These are phyloP conservation scores for Diaporthe amygdali DNA, from an alignment of 2,329 filamentous ascomycete genomes.

Conservation along the genomic window DNA sequence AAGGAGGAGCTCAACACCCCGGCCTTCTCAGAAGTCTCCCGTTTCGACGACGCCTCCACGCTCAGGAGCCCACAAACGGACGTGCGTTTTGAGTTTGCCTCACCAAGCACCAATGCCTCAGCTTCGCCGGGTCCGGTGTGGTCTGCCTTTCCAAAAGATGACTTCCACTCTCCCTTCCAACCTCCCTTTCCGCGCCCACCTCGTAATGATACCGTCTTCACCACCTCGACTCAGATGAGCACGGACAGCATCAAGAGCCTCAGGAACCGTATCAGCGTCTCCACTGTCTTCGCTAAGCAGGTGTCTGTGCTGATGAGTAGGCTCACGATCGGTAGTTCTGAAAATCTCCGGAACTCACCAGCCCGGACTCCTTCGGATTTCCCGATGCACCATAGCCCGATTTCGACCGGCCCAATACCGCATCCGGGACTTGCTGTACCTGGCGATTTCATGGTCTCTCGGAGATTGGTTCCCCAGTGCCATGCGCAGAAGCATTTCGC, in stretches of 20 bases:
- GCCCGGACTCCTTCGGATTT: slow-evolving; percentile 18
- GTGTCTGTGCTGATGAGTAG: slow-evolving; percentile 44
- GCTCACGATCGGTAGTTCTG: slow-evolving; percentile 24
- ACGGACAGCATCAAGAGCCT: slow-evolving; percentile 42
- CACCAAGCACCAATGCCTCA: slow-evolving; percentile 18
- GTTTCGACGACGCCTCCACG: slow-evolving; percentile 5
- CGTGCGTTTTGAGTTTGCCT: slow-evolving; percentile 12
- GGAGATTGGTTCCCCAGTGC: slow-evolving; percentile 27
- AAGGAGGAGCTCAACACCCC: slow-evolving; percentile 21
- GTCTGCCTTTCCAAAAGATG: slow-evolving; percentile 15
- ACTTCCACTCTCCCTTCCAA: slow-evolving; percentile 10
- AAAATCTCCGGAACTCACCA: slow-evolving; percentile 10
- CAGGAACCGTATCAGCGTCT: slow-evolving; percentile 30
- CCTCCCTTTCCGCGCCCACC: slow-evolving; percentile 33
- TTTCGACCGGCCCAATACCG: slow-evolving; percentile 29
- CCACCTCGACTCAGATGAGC: slow-evolving; percentile 44
- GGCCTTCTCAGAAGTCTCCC: slow-evolving; percentile 11
- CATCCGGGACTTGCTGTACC: slow-evolving; percentile 44
- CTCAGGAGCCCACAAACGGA: slow-evolving; percentile 18
- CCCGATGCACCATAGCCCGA: slow-evolving; percentile 18
- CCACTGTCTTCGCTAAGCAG: slow-evolving; percentile 25
- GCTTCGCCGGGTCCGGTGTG: slow-evolving; percentile 4
- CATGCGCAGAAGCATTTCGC: slow-evolving; percentile 16
- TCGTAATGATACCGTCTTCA: slow-evolving; percentile 39
- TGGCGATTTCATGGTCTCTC: slow-evolving; percentile 52